Evolutionary conservation across 2,329 filamentous ascomycete genomes (phyloP).

Genomic region (Epichloe uncinata): DNA sequence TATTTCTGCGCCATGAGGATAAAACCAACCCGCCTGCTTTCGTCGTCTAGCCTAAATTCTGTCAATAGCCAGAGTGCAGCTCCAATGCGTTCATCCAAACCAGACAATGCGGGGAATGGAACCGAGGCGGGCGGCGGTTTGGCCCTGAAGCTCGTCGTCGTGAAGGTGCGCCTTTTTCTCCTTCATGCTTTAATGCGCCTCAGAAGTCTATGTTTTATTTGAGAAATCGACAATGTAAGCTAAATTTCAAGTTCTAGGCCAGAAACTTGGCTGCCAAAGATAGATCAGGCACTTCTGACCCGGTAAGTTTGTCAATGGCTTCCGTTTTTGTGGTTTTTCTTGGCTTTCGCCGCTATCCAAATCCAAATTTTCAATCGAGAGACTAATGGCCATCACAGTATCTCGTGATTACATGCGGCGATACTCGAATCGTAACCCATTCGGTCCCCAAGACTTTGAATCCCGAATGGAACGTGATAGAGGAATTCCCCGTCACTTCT

Average conservation of each 20-base stretch:
- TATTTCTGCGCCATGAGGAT: constrained; percentile 36
- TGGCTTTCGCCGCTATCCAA: not conserved
- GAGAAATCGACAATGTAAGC: not conserved
- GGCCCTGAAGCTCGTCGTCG: constrained; percentile 36
- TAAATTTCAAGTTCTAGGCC: constrained; percentile 40
- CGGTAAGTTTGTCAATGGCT: constrained; percentile 44
- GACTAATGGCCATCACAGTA: constrained; percentile 42
- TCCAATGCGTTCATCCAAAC: constrained; percentile 29
- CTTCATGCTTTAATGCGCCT: not conserved
- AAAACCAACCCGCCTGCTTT: constrained; percentile 40
- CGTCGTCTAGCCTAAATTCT: constrained; percentile 19
- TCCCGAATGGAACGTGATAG: constrained; percentile 90
- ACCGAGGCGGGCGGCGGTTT: constrained; percentile 28
- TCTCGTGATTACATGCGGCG: constrained; percentile 75
- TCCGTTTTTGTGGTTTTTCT: not conserved
- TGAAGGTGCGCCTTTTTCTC: constrained; percentile 27
- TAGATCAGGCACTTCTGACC: constrained; percentile 83
- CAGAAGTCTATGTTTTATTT: not conserved
- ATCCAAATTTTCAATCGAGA: not conserved
- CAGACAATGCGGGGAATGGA: constrained; percentile 26
- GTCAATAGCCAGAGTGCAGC: constrained; percentile 24
- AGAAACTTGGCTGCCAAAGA: constrained; percentile 87
- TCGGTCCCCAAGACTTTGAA: constrained; percentile 83
- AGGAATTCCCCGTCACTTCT: constrained; percentile 67
- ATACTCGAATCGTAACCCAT: constrained; percentile 75